Evolutionary conservation across 805 yeast species (phyloP), one percentile per base, ranked within the genome.

Genomic region (Wickerhamomyces hampshirensis): DNA sequence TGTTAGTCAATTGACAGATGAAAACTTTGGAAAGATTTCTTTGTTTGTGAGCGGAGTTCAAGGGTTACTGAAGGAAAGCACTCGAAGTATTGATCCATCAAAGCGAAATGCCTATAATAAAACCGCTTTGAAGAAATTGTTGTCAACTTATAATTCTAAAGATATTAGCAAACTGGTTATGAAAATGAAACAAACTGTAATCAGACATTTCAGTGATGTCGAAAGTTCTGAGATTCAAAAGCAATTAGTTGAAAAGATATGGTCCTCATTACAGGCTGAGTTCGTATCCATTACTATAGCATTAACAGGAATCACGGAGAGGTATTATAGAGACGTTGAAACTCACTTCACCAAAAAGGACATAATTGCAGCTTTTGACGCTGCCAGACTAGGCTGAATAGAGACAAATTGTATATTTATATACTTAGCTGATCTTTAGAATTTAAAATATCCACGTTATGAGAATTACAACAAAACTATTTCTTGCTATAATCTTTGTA

Each of bases 231-330:
- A 65, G 40, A 61, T 69, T 42, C 83, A 77, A 49, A 69, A 65
- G 32, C 76, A 70, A 30, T 54, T 85, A 28, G 60, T 78, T 27
- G 77, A 73, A 26, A 74, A 71, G 50, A 68, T 86, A 38, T 81
- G 95, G 93, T 65, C 69, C 12, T 77, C 83, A 14, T 60, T 84
- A 39, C 86, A 81, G 46, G 77, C 75, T 15, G 75, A 77, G 43
- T 80, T 78, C 46, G 71, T 74, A 15, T 66, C 70, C 6, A 63
- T 75, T 18, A 75, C 80, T 46, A 59, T 70, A 43, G 69, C 76
- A 31, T 60, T 88, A 39, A 69, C 68, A 43, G 62, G 66, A 1
- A 66, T 84, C 14, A 68, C 82, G 23, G 76, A 69, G 33, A 73
- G 68, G 39, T 69, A 69, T 41, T 68, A 66, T 37, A 65, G 65